These are phyloP conservation scores for Amphibolis antarctica DNA, from an alignment of 106 monocot genomes.

Conservation along the genomic window DNA sequence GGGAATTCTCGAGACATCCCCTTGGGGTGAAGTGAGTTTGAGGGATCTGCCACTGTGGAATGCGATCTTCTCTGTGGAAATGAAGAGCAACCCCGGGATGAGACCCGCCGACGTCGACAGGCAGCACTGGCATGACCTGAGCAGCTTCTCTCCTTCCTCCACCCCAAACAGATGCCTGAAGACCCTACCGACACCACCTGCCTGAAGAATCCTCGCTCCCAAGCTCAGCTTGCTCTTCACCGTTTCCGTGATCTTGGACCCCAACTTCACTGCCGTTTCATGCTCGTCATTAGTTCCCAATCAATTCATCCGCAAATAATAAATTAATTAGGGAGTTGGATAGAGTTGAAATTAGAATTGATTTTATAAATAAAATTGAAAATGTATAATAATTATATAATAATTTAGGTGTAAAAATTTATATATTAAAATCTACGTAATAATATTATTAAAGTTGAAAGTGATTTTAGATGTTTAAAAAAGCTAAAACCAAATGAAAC, in stretches of 20 bases:
- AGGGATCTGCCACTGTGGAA: conserved; percentile 28
- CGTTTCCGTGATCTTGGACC: conserved; percentile 21
- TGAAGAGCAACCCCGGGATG: conserved; percentile 26
- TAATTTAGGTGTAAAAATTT: too few species aligned
- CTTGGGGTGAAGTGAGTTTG: conserved; percentile 14
- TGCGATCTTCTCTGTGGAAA: conserved; percentile 25
- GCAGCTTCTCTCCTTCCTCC: conserved; percentile 28
- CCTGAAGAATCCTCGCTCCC: conserved; percentile 29
- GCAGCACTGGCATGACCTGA: conserved; percentile 27
- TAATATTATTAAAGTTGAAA: too few species aligned
- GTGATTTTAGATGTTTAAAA: too few species aligned
- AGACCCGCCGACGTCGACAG: conserved; percentile 26
- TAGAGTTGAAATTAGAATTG: too few species aligned
- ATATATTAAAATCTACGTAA: too few species aligned
- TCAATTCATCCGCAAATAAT: too few species aligned
- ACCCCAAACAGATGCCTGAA: conserved; percentile 13
- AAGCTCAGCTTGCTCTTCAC: conserved; percentile 23
- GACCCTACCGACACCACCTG: conserved; percentile 17
- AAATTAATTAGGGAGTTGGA: too few species aligned
- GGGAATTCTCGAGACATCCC: conserved; percentile 12
- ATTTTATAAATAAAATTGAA: too few species aligned
- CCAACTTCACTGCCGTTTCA: conserved; percentile 14
- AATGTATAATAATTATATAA: too few species aligned
- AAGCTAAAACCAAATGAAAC: too few species aligned
- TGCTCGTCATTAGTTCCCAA: neutral